Conservation (phyloP, 306 rosid species). For the Sindora glabra region DNA sequence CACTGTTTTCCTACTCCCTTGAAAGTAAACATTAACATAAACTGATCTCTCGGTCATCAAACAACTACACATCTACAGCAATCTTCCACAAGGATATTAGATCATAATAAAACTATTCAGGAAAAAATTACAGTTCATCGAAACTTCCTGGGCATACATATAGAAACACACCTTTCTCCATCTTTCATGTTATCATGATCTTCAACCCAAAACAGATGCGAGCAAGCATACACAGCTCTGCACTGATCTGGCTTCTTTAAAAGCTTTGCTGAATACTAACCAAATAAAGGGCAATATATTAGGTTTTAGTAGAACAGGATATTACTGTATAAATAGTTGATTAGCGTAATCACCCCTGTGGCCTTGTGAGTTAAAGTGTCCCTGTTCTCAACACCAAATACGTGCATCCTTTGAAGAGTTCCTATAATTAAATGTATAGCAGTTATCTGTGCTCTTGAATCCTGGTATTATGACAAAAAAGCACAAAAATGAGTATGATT, state of each 20-base stretch:
- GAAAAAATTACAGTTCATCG: constrained; percentile 9
- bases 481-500: constrained; percentile 7
- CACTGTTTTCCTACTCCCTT: background rate
- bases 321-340: constrained; percentile 1
- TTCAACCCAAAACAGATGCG: constrained; percentile 92
- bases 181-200: constrained; percentile 86
- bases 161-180: constrained; percentile 78
- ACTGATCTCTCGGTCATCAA: background rate
- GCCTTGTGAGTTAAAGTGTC: constrained; percentile 99
- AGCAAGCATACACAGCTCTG: constrained; percentile 87
- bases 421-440: constrained; percentile 92
- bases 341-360: constrained; percentile 74
- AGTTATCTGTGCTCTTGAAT: constrained; percentile 92
- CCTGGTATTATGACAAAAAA: constrained; percentile 43
- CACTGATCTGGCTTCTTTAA: constrained; percentile 94
- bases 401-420: constrained; percentile 98
- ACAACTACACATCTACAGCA: background rate
- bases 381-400: constrained; percentile 96
- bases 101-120: background rate
- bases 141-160: too few species aligned
- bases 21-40: background rate
- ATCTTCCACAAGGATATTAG: background rate
- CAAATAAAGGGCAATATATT: constrained; percentile 3
- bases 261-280: constrained; percentile 94
- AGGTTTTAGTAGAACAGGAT: background rate